A percentile compares a stretch with the other conserved stretches of the same genome.
These are phyloP conservation scores for Niebla homalea DNA, from an alignment of 495 filamentous ascomycete species.

Conservation along the genomic window DNA sequence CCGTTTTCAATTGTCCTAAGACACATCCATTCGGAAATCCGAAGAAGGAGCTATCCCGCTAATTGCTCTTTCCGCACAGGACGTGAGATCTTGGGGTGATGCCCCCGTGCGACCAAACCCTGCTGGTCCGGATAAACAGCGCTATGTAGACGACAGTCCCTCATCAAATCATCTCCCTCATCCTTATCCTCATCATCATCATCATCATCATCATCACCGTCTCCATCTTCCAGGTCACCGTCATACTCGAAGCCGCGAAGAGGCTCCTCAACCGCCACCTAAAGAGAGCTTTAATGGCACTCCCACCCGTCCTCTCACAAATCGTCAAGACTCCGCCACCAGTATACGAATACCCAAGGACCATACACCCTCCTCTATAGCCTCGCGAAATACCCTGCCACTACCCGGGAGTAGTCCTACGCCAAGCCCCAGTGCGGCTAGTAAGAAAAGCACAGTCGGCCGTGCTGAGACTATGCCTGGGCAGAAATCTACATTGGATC, in stretches of 20 bases:
- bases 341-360: constrained; percentile 38
- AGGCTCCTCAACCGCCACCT: constrained; percentile 38
- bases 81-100: constrained; percentile 70
- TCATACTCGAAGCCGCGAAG: constrained; percentile 59
- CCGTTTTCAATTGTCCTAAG: too few relatives aligned
- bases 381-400: constrained; percentile 34
- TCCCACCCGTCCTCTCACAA: constrained; percentile 44
- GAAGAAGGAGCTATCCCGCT: constrained; percentile 10
- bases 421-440: constrained; percentile 40
- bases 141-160: constrained; percentile 36
- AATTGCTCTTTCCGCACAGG: constrained; percentile 29
- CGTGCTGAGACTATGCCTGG: constrained; percentile 34
- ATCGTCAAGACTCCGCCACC: constrained; percentile 54
- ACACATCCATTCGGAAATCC: not conserved
- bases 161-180: constrained; percentile 30
- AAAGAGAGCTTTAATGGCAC: constrained; percentile 34
- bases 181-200: constrained; percentile 40
- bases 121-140: constrained; percentile 55
- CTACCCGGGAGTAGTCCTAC: constrained; percentile 62
- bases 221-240: constrained; percentile 61
- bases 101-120: constrained; percentile 66
- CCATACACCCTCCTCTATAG: constrained; percentile 30
- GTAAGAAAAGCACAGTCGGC: constrained; percentile 30
- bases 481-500: constrained; percentile 43
- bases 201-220: constrained; percentile 42